Evolutionary conservation across 1,284 basidiomycete species (phyloP).

Genomic region (Pseudozyma pruni): DNA sequence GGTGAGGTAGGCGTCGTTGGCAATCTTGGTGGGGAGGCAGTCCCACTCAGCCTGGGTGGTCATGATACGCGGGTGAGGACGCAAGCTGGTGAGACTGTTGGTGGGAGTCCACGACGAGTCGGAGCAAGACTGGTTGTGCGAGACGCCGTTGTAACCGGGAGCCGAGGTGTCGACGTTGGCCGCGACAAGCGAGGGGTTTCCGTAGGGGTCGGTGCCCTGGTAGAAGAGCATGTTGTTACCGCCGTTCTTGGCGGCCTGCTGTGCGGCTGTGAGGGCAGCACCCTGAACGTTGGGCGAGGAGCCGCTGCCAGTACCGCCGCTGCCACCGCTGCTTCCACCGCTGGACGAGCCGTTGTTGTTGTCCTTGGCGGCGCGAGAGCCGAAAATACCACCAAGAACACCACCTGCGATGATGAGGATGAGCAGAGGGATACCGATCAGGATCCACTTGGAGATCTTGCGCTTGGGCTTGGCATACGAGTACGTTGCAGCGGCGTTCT

Average conservation of each 20-base stretch:
- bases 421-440: constrained; percentile 54
- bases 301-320: constrained; percentile 51
- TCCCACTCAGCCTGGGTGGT: constrained; percentile 92
- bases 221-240: constrained; percentile 77
- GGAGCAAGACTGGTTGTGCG: constrained; percentile 37
- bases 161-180: constrained; percentile 73
- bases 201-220: constrained; percentile 74
- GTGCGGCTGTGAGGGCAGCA: constrained; percentile 70
- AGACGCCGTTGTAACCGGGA: constrained; percentile 29
- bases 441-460: constrained; percentile 59
- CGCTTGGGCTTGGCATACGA: constrained; percentile 62
- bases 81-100: constrained; percentile 79
- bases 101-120: constrained; percentile 62
- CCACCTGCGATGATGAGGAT: constrained; percentile 70
- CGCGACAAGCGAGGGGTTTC: constrained; percentile 87
- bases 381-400: constrained; percentile 82
- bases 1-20: constrained; percentile 84
- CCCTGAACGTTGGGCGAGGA: constrained; percentile 42
- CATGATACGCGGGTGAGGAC: constrained; percentile 87
- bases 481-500: constrained; percentile 53
- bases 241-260: constrained; percentile 74
- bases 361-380: constrained; percentile 71
- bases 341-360: constrained; percentile 68
- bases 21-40: constrained; percentile 80
- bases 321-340: constrained; percentile 59